These are phyloP conservation scores for Suhomyces guaymorum DNA, from an alignment of 1,139 yeast species.

Conservation along the genomic window DNA sequence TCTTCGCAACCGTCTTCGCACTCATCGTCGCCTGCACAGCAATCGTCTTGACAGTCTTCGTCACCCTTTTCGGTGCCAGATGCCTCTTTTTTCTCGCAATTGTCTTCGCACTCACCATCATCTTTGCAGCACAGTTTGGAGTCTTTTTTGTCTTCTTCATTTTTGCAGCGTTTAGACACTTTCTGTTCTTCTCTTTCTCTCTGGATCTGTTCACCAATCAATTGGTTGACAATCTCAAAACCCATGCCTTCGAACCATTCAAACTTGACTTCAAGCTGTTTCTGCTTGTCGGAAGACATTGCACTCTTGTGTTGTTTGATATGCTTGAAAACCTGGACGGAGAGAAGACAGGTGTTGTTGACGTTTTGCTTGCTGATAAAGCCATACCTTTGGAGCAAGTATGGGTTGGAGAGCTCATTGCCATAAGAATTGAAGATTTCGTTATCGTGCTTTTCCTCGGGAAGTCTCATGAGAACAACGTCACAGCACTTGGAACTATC, in stretches of 20 bases:
- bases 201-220: slow-evolving; percentile 24
- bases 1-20: slow-evolving; percentile 18
- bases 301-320: slow-evolving; percentile 32
- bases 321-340: slow-evolving; percentile 50
- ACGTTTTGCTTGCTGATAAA: slow-evolving; percentile 59
- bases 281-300: slow-evolving; percentile 24
- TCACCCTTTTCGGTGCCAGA: too few relatives aligned
- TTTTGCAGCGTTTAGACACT: slow-evolving; percentile 10
- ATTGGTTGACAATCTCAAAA: slow-evolving; percentile 43
- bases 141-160: slow-evolving; percentile 1
- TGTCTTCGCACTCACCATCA: slow-evolving; percentile 2
- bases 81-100: slow-evolving; percentile 3
- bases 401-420: slow-evolving; percentile 60
- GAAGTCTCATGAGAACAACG: slow-evolving; percentile 43
- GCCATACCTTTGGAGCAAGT: slow-evolving; percentile 72
- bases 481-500: slow-evolving; percentile 56
- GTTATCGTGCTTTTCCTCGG: slow-evolving; percentile 39
- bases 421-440: slow-evolving; percentile 84
- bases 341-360: slow-evolving; percentile 59
- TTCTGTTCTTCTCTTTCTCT: slow-evolving; percentile 3
- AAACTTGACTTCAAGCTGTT: slow-evolving; percentile 45
- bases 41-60: neutral
- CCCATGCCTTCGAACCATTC: slow-evolving; percentile 68
- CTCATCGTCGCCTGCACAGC: slow-evolving; percentile 12
- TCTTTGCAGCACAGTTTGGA: too few relatives aligned